Percentiles rank a stretch among this genome's conserved stretches.
These are phyloP conservation scores for Phoma sp. DNA, from an alignment of 2,329 filamentous ascomycete genomes.

Conservation along the genomic window DNA sequence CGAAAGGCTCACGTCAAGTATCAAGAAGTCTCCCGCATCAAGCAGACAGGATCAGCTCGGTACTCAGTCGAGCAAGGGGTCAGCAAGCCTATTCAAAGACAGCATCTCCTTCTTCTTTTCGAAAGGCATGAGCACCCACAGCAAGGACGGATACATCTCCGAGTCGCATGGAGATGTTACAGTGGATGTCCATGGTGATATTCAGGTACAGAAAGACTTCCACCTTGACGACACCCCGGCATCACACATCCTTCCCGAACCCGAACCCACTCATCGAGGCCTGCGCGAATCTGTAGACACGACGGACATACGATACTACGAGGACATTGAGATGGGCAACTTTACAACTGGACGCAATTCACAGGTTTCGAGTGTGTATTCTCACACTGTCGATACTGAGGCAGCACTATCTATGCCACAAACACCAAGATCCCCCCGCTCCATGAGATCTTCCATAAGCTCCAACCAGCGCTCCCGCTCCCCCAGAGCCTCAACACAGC, in stretches of 20 bases:
- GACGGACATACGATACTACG: slow-evolving; percentile 23
- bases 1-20: slow-evolving; percentile 24
- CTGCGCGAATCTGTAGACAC: slow-evolving; percentile 20
- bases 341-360: slow-evolving; percentile 23
- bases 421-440: slow-evolving; percentile 12
- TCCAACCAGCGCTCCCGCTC: not conserved
- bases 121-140: slow-evolving; percentile 7
- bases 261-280: not conserved
- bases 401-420: slow-evolving; percentile 29
- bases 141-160: slow-evolving; percentile 31
- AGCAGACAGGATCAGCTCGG: not conserved
- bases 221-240: slow-evolving; percentile 19
- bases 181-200: slow-evolving; percentile 31
- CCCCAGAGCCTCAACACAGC: not conserved
- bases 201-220: slow-evolving; percentile 25
- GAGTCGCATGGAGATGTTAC: slow-evolving; percentile 26
- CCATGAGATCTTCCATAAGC: slow-evolving; percentile 3
- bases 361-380: slow-evolving; percentile 13
- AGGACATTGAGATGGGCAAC: slow-evolving; percentile 34
- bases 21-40: slow-evolving; percentile 6
- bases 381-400: slow-evolving; percentile 16
- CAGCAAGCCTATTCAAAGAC: slow-evolving; percentile 9
- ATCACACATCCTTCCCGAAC: not conserved
- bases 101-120: slow-evolving; percentile 19
- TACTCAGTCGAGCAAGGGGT: slow-evolving; percentile 14